Percentiles rank a stretch among this genome's conserved stretches.
phyloP scores from a whole-genome alignment of 164 flowering plant species.

The Annona cherimola region DNA sequence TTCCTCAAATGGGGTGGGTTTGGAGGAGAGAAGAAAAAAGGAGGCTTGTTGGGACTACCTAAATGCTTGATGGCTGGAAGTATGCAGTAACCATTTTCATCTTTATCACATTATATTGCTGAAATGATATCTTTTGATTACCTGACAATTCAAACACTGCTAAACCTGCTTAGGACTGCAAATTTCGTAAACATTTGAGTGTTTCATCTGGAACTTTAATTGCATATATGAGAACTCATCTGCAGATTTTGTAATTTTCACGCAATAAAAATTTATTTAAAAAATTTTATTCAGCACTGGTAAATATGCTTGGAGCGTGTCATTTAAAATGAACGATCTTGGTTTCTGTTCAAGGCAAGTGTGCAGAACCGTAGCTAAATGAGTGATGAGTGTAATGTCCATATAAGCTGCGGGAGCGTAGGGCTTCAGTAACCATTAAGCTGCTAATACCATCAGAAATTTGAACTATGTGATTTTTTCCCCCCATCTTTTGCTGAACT shows the following conservation, averaged over 20 bases:
- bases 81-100: neutral
- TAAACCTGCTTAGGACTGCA: no score
- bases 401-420: neutral
- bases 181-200: no score
- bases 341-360: neutral
- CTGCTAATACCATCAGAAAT: no score
- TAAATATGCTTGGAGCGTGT: neutral
- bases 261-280: no score
- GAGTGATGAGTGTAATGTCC: neutral
- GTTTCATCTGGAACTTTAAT: no score
- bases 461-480: no score
- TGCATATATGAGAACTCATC: no score
- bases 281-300: no score
- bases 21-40: neutral
- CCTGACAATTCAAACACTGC: no score
- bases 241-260: no score
- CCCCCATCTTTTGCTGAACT: neutral
- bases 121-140: no score
- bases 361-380: neutral
- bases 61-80: neutral
- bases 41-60: neutral
- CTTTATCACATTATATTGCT: neutral
- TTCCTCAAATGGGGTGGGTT: no score
- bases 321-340: neutral
- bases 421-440: neutral